Evolutionary conservation across 2,329 filamentous ascomycete genomes (phyloP), one percentile per base, ranked within the genome.

Genomic region (Trichoderma atrobrunneum): DNA sequence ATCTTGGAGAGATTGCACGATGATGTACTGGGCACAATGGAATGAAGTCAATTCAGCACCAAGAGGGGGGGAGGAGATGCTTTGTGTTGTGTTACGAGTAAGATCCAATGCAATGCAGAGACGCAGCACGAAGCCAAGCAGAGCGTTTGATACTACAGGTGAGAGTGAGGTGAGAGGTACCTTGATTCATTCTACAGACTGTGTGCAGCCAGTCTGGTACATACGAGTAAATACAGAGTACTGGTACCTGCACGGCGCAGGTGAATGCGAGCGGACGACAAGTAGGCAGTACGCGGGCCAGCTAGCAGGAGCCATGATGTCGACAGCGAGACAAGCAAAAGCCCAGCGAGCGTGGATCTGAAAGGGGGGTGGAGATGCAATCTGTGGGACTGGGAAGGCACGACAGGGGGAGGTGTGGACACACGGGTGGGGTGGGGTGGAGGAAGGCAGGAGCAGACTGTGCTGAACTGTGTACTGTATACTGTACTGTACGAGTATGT

Each of bases 301-400:
- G 70, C 54, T 60, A 71, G 60, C 48, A 69, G 71, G 32, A 68
- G 54, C 72, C 63, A 73, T 73, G 72, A 73, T 71, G 72, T 73
- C 68, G 72, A 73, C 62, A 62, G 62, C 71, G 30, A 73, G 72
- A 71, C 68, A 64, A 57, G 56, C 57, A 60, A 21, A 60, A 43
- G 39, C 39, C 36, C 56, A 54, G 66, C 66, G 30, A 67, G 62
- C 51, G 72, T 73, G 72, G 69, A 73, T 73, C 72, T 73, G 39
- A 71, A 73, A 73, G 72, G 72, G 71, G 72, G 68, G 72, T 73
- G 72, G 71, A 59, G 66, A 72, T 72, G 71, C 66, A 72, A 70
- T 72, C 71, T 72, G 71, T 72, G 71, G 66, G 57, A 63, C 70
- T 69, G 54, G 65, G 60, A 70, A 63, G 71, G 54, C 57, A 68